Evolutionary conservation across 352 stramenopile genomes (phyloP).

Genomic region (Globisporangium nagaii): DNA sequence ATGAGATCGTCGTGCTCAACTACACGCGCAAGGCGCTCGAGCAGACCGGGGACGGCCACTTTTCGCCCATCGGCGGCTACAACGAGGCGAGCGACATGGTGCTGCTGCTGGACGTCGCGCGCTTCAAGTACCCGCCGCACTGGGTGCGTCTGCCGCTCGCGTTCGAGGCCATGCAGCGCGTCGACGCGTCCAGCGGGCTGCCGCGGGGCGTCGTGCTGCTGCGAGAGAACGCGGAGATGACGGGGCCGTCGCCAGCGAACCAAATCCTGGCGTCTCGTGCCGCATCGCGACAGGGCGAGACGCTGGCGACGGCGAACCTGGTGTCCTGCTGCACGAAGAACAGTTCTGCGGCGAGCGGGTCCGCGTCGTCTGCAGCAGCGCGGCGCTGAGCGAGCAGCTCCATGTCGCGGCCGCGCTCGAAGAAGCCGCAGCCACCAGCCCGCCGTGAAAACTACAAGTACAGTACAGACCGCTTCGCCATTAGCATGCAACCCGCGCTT

Average conservation of each 20-base stretch:
- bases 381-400: too few species aligned
- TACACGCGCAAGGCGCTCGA: conserved; percentile 88
- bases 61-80: conserved; percentile 95
- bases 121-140: conserved; percentile 95
- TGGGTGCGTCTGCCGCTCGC: conserved; percentile 60
- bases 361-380: background rate
- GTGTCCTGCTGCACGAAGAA: background rate
- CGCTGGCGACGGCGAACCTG: background rate
- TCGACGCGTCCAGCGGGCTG: conserved; percentile 38
- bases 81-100: conserved; percentile 88
- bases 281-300: too few species aligned
- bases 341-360: background rate
- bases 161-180: conserved; percentile 42
- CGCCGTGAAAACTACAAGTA: too few species aligned
- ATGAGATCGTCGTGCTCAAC: conserved; percentile 88
- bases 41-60: conserved; percentile 96
- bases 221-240: conserved; percentile 2
- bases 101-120: conserved; percentile 94
- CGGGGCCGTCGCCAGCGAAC: background rate
- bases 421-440: too few species aligned
- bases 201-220: conserved; percentile 16
- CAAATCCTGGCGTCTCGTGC: background rate
- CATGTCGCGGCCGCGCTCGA: too few species aligned
- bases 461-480: too few species aligned
- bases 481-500: too few species aligned